These are phyloP conservation scores for Pseudomassariella vexata DNA, from an alignment of 2,329 filamentous ascomycete species.

Conservation along the genomic window DNA sequence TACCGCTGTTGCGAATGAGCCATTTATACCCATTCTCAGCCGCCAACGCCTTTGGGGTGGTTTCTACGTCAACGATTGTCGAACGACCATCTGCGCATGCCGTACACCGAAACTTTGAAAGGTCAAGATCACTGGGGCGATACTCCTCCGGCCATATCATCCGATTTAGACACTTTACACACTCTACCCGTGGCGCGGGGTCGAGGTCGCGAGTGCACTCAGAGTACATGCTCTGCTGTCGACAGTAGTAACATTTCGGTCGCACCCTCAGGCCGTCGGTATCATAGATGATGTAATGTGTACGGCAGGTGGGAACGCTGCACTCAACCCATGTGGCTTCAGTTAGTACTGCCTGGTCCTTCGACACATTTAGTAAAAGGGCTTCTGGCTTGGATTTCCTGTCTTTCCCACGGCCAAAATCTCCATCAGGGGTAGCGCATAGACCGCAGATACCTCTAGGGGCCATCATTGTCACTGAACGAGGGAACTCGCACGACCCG, in stretches of 20 bases:
- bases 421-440: constrained; percentile 5
- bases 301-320: constrained; percentile 32
- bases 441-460: constrained; percentile 28
- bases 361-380: constrained; percentile 22
- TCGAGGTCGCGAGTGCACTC: constrained; percentile 6
- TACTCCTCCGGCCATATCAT: constrained; percentile 42
- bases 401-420: constrained; percentile 11
- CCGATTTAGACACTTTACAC: constrained; percentile 35
- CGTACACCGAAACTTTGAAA: constrained; percentile 30
- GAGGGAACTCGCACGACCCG: constrained; percentile 33
- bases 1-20: constrained; percentile 35
- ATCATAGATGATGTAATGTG: constrained; percentile 45
- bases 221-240: constrained; percentile 15
- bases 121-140: constrained; percentile 27
- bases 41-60: constrained; percentile 28
- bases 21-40: constrained; percentile 35
- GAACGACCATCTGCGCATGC: constrained; percentile 29
- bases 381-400: constrained; percentile 16
- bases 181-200: constrained; percentile 36
- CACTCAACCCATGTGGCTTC: constrained; percentile 42
- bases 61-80: constrained; percentile 31
- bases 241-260: constrained; percentile 44
- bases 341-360: constrained; percentile 23
- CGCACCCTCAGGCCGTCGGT: constrained; percentile 32
- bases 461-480: constrained; percentile 45